Conservation (phyloP, 2,329 filamentous ascomycete genomes). For the Apiospora kogelbergensis region DNA sequence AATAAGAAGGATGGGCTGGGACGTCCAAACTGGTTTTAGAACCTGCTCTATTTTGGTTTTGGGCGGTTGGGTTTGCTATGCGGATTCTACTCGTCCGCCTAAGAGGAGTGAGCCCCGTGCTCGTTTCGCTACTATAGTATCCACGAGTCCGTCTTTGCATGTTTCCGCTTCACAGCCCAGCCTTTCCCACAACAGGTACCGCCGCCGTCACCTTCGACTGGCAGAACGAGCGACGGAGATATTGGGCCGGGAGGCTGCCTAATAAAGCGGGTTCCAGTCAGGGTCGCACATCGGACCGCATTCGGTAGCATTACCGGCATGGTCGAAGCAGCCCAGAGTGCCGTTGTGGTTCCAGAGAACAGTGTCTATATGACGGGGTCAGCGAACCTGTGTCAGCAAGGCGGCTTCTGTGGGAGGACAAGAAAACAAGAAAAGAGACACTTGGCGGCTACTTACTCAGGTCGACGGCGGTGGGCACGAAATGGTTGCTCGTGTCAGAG, state of each 20-base stretch:
- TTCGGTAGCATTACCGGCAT: constrained; percentile 35
- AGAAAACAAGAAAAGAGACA: too few relatives aligned
- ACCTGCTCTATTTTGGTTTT: neutral
- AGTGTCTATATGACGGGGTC: constrained; percentile 27
- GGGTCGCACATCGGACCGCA: constrained; percentile 13
- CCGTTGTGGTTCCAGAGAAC: constrained; percentile 38
- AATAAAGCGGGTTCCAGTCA: neutral
- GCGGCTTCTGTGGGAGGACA: neutral
- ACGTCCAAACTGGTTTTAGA: neutral
- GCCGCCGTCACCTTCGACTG: neutral
- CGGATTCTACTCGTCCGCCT: neutral
- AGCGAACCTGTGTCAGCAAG: neutral
- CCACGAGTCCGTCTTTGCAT: too few relatives aligned
- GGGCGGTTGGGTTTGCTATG: neutral
- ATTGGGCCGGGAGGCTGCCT: neutral
- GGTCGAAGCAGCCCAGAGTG: constrained; percentile 37
- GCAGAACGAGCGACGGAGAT: neutral
- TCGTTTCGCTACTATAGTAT: neutral
- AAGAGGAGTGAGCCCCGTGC: neutral
- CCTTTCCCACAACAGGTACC: neutral
- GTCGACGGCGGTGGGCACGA: constrained; percentile 24
- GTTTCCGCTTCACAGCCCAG: neutral
- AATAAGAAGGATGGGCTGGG: neutral
- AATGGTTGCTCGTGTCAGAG: constrained; percentile 18
- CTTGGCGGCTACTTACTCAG: constrained; percentile 23